A percentile compares a stretch with the other conserved stretches of the same genome.
Evolutionary conservation across 306 rosid species (phyloP).

Genomic region (Quercus alba): DNA sequence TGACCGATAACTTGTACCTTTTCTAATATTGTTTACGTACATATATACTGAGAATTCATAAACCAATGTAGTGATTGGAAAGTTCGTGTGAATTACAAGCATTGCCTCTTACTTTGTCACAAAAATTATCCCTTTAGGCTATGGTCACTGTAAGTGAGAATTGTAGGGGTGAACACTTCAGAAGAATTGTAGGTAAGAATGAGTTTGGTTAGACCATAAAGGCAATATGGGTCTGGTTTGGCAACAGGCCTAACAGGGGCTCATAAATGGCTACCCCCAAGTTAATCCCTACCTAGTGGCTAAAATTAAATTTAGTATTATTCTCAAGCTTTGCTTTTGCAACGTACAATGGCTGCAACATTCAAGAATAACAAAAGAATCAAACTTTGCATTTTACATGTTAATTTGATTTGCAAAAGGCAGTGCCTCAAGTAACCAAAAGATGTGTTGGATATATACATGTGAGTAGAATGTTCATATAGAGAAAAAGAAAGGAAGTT

Average conservation of each 20-base stretch:
- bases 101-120: no score
- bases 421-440: background rate
- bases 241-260: background rate
- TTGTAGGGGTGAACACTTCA: background rate
- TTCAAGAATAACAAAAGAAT: background rate
- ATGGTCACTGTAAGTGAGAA: background rate
- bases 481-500: no score
- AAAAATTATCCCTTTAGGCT: no score
- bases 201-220: background rate
- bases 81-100: no score
- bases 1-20: no score
- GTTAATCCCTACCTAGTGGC: background rate
- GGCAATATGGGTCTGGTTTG: background rate
- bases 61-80: no score
- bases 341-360: background rate
- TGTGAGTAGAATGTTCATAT: no score
- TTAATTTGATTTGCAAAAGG: background rate
- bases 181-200: background rate
- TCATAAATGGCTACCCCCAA: background rate
- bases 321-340: background rate
- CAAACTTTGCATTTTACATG: background rate
- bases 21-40: no score
- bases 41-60: no score
- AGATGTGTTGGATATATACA: no score
- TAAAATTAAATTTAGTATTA: background rate